Evolutionary conservation across 2,329 filamentous ascomycete genomes (phyloP), one percentile per base, ranked within the genome.

Genomic region (Clonostachys sp.): DNA sequence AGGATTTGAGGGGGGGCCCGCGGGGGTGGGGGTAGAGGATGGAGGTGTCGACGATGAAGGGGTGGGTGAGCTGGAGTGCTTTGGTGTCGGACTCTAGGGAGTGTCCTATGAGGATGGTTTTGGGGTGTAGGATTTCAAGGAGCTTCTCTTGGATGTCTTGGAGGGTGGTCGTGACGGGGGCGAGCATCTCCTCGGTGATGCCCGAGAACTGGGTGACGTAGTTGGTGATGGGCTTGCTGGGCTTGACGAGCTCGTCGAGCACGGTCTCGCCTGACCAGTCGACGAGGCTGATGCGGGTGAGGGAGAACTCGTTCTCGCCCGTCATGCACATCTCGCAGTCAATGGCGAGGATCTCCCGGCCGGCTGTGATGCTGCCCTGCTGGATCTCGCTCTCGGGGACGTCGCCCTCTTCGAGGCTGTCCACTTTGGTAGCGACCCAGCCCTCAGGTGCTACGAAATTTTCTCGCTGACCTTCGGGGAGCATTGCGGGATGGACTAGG

Each of bases 311-410:
- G 43, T 83, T 83, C 51, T 86, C 83, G 50, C 85, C 87, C 3
- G 91, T 95, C 69, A 90, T 84, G 63, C 91, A 96, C 94, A 99
- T 99, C 67, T 99, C 94, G 67, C 94, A 99, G 63, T 99, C 94
- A 47, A 99, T 74, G 2, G 90, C 86, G 44, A 95, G 72, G 12
- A 96, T 72, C 36, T 86, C 79, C 52, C 90, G 82, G 35, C 91
- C 94, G 33, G 83, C 89, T 1, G 90, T 95, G 49, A 96, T 72
- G 64, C 90, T 92, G 47, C 91, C 92, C 55, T 84, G 72, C 64
- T 95, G 77, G 49, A 95, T 83, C 46, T 91, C 81, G 6, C 68
- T 64, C 45, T 91, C 86, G 3, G 86, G 81, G 7, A 86, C 77
- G 44, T 79, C 66, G 4, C 84, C 89, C 34, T 89, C 86, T 42